These are phyloP conservation scores for Skeletonema potamos DNA, from an alignment of 108 stramenopile genomes.

Conservation along the genomic window DNA sequence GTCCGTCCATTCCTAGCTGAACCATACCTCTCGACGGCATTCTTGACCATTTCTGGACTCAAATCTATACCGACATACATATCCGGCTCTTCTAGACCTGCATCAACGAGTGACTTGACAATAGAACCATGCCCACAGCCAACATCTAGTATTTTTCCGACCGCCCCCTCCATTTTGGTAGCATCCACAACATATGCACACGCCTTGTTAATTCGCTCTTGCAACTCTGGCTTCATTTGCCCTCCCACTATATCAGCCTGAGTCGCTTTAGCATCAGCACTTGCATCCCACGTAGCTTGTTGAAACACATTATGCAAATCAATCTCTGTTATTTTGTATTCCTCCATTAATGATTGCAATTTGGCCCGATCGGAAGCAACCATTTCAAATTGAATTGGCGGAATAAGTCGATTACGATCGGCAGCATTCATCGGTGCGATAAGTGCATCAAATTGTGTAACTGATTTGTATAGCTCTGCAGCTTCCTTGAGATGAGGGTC, in stretches of 20 bases:
- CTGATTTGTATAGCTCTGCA: conserved; percentile 51
- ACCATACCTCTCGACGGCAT: conserved; percentile 52
- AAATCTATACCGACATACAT: conserved; percentile 70
- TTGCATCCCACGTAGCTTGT: conserved; percentile 76
- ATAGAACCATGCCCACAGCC: conserved; percentile 75
- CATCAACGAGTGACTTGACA: conserved; percentile 53
- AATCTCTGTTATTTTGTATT: conserved; percentile 35
- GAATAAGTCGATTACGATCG: conserved; percentile 41
- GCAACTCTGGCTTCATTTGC: conserved; percentile 54
- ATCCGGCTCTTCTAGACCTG: conserved; percentile 42
- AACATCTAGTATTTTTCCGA: conserved; percentile 56
- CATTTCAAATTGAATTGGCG: conserved; percentile 43
- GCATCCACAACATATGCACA: conserved; percentile 51
- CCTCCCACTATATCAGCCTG: conserved; percentile 53
- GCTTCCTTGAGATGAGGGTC: conserved; percentile 54
- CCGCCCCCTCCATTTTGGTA: conserved; percentile 17
- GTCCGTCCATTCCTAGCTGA: conserved; percentile 35
- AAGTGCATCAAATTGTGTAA: conserved; percentile 52
- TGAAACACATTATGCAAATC: conserved; percentile 71
- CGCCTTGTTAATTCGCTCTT: conserved; percentile 50
- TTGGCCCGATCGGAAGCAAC: conserved; percentile 41
- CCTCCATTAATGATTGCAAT: conserved; percentile 41
- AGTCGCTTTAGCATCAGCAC: conserved; percentile 73
- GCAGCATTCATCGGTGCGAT: conserved; percentile 44
- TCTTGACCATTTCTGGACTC: conserved; percentile 69